Conservation (phyloP, 2,329 filamentous ascomycete species). For the Chaetomium strumarium region DNA sequence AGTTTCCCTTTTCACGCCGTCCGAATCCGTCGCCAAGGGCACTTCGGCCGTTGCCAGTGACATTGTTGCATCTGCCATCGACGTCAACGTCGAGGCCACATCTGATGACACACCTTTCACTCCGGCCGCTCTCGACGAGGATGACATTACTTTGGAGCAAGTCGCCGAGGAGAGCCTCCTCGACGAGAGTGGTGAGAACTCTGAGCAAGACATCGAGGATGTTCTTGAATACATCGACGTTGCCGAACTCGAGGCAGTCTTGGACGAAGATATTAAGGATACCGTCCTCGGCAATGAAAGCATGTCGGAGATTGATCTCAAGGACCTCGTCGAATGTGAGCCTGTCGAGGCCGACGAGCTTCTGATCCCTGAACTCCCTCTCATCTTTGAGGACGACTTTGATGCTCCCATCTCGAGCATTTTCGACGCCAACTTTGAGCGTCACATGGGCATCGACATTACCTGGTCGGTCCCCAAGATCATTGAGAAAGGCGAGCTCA, state of each 20-base stretch:
- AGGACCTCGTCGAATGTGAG: background rate
- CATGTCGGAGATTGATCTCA: background rate
- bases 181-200: background rate
- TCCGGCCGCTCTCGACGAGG: background rate
- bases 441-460: background rate
- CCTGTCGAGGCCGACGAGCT: background rate
- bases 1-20: too few relatives aligned
- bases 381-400: conserved; percentile 16
- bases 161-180: background rate
- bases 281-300: background rate
- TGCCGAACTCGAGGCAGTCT: background rate
- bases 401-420: conserved; percentile 6
- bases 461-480: conserved; percentile 9
- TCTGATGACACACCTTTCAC: background rate
- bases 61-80: too few relatives aligned
- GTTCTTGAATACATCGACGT: background rate
- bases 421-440: background rate
- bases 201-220: background rate
- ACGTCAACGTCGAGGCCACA: background rate
- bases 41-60: too few relatives aligned
- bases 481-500: background rate
- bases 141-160: background rate
- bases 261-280: background rate
- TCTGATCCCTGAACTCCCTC: background rate
- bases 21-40: too few relatives aligned